Evolutionary conservation across 805 yeast species (phyloP), one percentile per base, ranked within the genome.

Genomic region (Metschnikowia drakensbergensis): DNA sequence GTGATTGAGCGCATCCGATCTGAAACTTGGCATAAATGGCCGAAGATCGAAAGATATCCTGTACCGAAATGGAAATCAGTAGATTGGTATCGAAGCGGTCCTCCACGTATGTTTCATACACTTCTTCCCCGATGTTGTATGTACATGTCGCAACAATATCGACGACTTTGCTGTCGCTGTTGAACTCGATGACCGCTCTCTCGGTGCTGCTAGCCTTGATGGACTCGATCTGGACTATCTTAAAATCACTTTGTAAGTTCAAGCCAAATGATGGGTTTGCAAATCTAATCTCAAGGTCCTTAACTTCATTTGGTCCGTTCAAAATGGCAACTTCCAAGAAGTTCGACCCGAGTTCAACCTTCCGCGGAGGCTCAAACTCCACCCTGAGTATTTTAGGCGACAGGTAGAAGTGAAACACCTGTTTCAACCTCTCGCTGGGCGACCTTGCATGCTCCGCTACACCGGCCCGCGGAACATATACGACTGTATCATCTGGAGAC

Each of bases 21-120:
- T 84, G 79, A 60, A 86, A 88, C 55, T 82, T 84, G 4, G 89
- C 81, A 54, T 79, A 83, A 1, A 88, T 66, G 28, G 72, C 66
- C 13, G 76, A 62, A 3, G 77, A 63, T 53, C 81, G 79, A 69
- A 86, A 87, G 8, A 83, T 81, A 61, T 88, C 96, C 58, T 86
- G 92, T 2, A 87, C 95, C 2, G 88, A 82, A 0, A 87, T 94
- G 0, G 89, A 83, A 6, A 87, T 67, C 4, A 79, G 72, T 34
- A 88, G 68, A 0, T 79, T 65, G 5, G 82, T 77, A 50, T 84
- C 83, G 5, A 85, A 59, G 35, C 66, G 68, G 4, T 66, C 58
- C 17, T 59, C 60, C 8, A 69, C 45, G 33, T 41, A 8, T 52
- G 65, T 61, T 43, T 57, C 47, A 53, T 56, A 63, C 5, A 22